Conservation (phyloP, 345 rosid genomes). For the thale cress (Arabidopsis thaliana) region TAIR10.1 NC_003071.7:7163001-7163500, state of each 20-base stretch:
- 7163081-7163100: neutral
- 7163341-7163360: constrained; percentile 75
- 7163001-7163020: too few species aligned
- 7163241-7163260: neutral
- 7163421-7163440: neutral
- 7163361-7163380: constrained; percentile 67
- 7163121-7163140: neutral
- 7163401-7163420: neutral
- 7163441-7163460: neutral
- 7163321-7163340: constrained; percentile 72
- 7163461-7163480: neutral
- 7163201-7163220: neutral
- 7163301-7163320: constrained; percentile 59
- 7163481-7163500: constrained; percentile 58
- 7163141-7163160: neutral
- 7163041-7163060: too few species aligned
- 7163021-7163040: too few species aligned
- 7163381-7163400: constrained; percentile 43
- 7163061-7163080: too few species aligned
- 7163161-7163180: neutral
- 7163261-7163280: constrained; percentile 33
- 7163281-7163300: constrained; percentile 61
- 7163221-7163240: neutral
- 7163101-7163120: neutral
- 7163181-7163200: neutral